A percentile compares a stretch with the other conserved stretches of the same genome.
Conservation (phyloP, 768 basidiomycete species). For the Agaricus blazei region DNA sequence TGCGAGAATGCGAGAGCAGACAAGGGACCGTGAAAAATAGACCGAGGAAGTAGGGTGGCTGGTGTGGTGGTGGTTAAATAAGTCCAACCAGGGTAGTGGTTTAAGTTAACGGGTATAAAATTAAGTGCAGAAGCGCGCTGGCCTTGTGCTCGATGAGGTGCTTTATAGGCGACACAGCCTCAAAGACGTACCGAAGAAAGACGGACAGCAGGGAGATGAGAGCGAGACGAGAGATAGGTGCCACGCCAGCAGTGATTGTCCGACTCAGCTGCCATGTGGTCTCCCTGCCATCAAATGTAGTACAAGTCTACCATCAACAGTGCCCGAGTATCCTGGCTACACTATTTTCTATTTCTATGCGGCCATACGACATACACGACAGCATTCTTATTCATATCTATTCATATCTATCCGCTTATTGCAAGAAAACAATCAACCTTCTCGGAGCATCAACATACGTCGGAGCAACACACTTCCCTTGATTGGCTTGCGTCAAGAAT, state of each 20-base stretch:
- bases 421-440: neutral
- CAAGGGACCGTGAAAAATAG: neutral
- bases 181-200: neutral
- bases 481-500: neutral
- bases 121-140: constrained; percentile 1
- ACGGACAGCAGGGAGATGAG: neutral
- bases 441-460: no score
- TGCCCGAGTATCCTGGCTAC: neutral
- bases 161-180: neutral
- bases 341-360: neutral
- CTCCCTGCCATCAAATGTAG: no score
- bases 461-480: neutral
- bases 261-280: no score
- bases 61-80: neutral
- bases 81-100: neutral
- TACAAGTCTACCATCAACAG: neutral
- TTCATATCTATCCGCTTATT: neutral
- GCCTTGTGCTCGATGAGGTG: neutral
- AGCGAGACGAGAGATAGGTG: no score
- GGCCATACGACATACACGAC: neutral
- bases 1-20: no score
- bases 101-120: constrained; percentile 1
- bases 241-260: no score
- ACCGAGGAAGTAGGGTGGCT: neutral
- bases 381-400: neutral